Percentiles rank a stretch among this genome's conserved stretches.
These are phyloP conservation scores for Aureobasidium lini DNA, from an alignment of 2,329 filamentous ascomycete species.

Conservation along the genomic window DNA sequence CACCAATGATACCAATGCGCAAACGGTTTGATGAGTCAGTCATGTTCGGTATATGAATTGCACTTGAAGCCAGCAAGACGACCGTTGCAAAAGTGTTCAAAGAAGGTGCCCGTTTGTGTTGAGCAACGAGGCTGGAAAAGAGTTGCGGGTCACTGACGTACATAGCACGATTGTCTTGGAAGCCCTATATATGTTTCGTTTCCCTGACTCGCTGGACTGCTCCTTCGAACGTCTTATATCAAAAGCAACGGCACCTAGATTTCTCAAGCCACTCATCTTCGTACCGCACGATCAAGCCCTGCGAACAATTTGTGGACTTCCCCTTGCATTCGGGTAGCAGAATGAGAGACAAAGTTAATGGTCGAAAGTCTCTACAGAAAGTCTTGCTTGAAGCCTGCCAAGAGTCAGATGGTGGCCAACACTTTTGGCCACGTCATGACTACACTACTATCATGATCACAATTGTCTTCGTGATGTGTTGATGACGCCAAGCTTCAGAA, in stretches of 20 bases:
- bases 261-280: not conserved
- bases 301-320: not conserved
- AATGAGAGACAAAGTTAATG: not conserved
- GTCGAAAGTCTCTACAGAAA: no score
- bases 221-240: not conserved
- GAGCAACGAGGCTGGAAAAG: not conserved
- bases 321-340: no score
- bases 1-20: slow-evolving; percentile 40
- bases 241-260: not conserved
- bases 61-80: slow-evolving; percentile 5
- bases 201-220: not conserved
- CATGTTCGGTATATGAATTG: not conserved
- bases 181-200: no score
- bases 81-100: not conserved
- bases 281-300: not conserved
- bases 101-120: not conserved
- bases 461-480: not conserved
- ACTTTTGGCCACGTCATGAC: not conserved
- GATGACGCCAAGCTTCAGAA: not conserved
- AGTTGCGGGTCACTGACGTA: slow-evolving; percentile 8
- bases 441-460: not conserved
- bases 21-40: slow-evolving; percentile 13
- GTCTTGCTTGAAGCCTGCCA: not conserved
- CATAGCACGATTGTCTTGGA: no score
- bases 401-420: not conserved